Evolutionary conservation across 2,329 filamentous ascomycete genomes (phyloP).

Genomic region (Pseudocercospora ulei): DNA sequence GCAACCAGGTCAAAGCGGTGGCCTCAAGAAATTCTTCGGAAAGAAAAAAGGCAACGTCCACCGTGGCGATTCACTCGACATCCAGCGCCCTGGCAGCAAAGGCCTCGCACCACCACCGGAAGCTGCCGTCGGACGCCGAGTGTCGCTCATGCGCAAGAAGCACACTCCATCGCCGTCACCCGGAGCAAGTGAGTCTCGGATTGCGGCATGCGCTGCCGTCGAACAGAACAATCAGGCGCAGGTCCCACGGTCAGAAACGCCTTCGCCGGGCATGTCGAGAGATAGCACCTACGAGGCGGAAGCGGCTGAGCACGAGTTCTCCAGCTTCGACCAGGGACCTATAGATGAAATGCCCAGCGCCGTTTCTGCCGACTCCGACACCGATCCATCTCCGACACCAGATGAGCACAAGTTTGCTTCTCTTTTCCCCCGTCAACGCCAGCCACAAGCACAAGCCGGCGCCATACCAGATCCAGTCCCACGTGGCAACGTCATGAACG

Average conservation of each 20-base stretch:
- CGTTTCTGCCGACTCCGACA: conserved; percentile 44
- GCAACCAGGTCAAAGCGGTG: conserved; percentile 35
- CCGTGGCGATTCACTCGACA: conserved; percentile 40
- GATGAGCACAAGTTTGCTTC: conserved; percentile 24
- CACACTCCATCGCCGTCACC: conserved; percentile 12
- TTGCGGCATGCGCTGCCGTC: conserved; percentile 13
- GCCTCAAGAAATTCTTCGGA: conserved; percentile 57
- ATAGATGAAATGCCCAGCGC: conserved; percentile 79
- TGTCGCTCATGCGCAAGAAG: conserved; percentile 39
- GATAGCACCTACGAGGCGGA: conserved; percentile 51
- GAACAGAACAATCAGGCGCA: conserved; percentile 18
- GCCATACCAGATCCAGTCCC: conserved; percentile 14
- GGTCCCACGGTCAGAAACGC: conserved; percentile 36
- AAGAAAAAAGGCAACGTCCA: conserved; percentile 50
- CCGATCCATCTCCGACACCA: conserved; percentile 18
- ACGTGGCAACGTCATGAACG: conserved; percentile 12
- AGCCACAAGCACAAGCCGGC: conserved; percentile 17
- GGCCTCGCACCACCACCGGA: conserved; percentile 30
- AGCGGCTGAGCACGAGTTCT: conserved; percentile 54
- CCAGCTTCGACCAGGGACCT: conserved; percentile 78
- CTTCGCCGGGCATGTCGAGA: conserved; percentile 48
- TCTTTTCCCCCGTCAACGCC: conserved; percentile 12
- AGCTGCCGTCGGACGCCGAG: conserved; percentile 32
- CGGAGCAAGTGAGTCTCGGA: conserved; percentile 22
- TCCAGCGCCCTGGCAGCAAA: conserved; percentile 35